Conservation (phyloP, 768 basidiomycete genomes). For the Clavaria fumosa region DNA sequence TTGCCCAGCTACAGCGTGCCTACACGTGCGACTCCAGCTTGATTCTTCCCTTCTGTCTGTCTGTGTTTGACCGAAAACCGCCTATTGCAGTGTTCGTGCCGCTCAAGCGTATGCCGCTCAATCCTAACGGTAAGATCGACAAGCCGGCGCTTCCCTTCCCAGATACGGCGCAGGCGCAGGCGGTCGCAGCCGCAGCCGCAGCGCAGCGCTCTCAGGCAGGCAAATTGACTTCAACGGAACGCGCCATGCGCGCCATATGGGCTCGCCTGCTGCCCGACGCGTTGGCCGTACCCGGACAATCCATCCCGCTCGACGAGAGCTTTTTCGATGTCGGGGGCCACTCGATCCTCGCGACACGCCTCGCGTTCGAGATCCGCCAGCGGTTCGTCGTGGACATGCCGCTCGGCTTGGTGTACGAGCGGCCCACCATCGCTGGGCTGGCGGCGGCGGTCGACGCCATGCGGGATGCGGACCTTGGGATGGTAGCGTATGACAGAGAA, state of each 20-base stretch:
- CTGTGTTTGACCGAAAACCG: constrained; percentile 4
- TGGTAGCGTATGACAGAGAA: constrained; percentile 25
- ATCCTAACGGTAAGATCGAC: constrained; percentile 98
- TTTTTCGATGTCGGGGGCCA: constrained; percentile 99
- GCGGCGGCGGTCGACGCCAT: constrained; percentile 63
- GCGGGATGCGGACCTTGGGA: constrained; percentile 67
- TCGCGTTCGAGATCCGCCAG: constrained; percentile 95
- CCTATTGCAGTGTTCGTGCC: constrained; percentile 71
- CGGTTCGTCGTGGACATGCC: constrained; percentile 83
- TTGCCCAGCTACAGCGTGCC: constrained; percentile 86
- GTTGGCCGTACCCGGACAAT: constrained; percentile 55
- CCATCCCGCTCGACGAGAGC: constrained; percentile 78
- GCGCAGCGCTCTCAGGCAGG: constrained; percentile 26
- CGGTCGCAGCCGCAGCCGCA: too few relatives aligned
- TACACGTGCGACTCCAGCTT: too few relatives aligned
- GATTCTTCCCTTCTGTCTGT: constrained; percentile 79
- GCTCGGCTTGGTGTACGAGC: constrained; percentile 79
- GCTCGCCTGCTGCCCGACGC: constrained; percentile 59
- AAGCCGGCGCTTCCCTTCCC: constrained; percentile 98
- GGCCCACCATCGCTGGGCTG: constrained; percentile 71
- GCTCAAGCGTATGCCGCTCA: constrained; percentile 87
- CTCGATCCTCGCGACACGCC: constrained; percentile 92
- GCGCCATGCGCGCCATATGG: constrained; percentile 79
- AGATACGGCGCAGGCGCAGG: constrained; percentile 75
- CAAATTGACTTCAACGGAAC: constrained; percentile 52